Evolutionary conservation across 108 stramenopile genomes (phyloP).

Genomic region (Mediolabrus comicus): DNA sequence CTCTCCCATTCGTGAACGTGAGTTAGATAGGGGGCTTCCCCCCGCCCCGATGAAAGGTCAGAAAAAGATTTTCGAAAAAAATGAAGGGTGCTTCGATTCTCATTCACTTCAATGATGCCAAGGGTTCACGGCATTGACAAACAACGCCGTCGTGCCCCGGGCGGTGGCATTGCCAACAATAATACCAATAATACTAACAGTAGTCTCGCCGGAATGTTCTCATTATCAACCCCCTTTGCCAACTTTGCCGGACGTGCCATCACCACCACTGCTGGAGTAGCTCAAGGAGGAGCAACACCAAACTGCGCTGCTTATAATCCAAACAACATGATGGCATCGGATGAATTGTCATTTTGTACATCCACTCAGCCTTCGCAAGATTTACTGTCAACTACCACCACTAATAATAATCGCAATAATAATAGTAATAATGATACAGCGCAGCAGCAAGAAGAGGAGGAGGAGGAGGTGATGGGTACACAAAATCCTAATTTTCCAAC

Average conservation of each 20-base stretch:
- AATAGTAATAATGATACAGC: no score
- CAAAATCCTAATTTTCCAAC: conserved; percentile 1
- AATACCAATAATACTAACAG: neutral
- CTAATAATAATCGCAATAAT: no score
- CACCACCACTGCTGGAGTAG: neutral
- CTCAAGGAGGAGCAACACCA: neutral
- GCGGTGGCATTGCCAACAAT: no score
- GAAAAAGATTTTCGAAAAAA: no score
- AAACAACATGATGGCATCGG: neutral
- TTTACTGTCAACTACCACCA: no score
- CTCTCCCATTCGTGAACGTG: no score
- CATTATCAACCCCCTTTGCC: conserved; percentile 28
- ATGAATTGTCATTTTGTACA: neutral
- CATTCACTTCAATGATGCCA: no score
- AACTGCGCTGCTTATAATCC: neutral
- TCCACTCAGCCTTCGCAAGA: no score
- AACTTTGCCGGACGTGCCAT: neutral
- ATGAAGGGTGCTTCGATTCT: no score
- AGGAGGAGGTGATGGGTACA: neutral
- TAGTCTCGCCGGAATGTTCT: conserved; percentile 14
- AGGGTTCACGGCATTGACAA: neutral
- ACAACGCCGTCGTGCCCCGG: neutral
- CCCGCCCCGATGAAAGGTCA: no score
- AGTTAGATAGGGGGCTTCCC: no score
- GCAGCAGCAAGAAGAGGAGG: neutral